Evolutionary conservation across 129 eudicot genomes (phyloP), one percentile per base, ranked within the genome.

Genomic region (Chrysanthemum seticuspe): DNA sequence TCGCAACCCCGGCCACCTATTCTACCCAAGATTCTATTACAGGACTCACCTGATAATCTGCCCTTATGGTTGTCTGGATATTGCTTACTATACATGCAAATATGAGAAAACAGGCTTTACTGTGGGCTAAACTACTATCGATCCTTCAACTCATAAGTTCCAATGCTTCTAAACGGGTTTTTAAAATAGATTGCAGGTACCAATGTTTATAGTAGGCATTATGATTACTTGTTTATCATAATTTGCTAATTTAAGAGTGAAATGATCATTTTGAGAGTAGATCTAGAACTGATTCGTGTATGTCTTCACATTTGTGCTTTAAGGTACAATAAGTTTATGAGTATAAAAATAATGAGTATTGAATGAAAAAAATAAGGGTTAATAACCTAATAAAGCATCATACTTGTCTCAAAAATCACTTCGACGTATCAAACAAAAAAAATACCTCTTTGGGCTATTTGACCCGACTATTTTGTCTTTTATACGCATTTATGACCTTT

Each of bases 51-150:
- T 12, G 40, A 74, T 67, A 14, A 61, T 23, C 60, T 45, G 73
- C 74, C 74, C 23, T 27, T 19, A 5, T 75, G 74, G 74, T 75
- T 75, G 25, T 67, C n/a, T 66, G 21, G 68, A 56, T 34, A 57
- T 67, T 40, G 31, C 65, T 34, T 67, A 67, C 55, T 45, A 67
- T 70, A 70, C 56, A 45, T 51, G 62, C 59, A 75, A 44, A 70
- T 75, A 56, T 15, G 58, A 75, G 36, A 61, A 75, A 47, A 47
- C 62, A 2, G 85, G 87, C 66, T 79, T 78, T 18, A 75, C 78
- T 2, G 84, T 27, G 78, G 82, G 23, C 8, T 83, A 16, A 83
- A 75, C 40, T 79, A 83, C 58, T 79, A 83, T 31, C 79, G 81
- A 50, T 82, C 79, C 50, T 14, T 76, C 27, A 75, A 72, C 57